Conservation (phyloP, 257 asterid species). For the Fraxinus excelsior region DNA sequence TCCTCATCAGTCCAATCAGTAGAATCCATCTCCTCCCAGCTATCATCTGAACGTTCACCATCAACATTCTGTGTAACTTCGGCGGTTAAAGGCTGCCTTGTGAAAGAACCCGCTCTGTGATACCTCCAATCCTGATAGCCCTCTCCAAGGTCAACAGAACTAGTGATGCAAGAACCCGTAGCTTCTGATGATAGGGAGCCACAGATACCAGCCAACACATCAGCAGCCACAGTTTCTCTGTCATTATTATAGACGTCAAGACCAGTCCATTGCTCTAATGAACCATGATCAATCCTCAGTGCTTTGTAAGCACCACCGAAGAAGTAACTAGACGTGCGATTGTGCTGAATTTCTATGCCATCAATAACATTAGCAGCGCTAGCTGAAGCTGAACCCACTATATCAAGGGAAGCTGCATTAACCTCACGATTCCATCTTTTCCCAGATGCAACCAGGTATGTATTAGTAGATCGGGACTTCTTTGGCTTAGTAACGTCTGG, state of each 20-base stretch:
- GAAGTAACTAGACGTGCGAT: conserved; percentile 43
- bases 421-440: conserved; percentile 78
- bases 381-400: conserved; percentile 79
- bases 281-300: conserved; percentile 43
- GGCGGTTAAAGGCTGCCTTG: conserved; percentile 61
- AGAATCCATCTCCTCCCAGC: conserved; percentile 82
- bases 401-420: conserved; percentile 79
- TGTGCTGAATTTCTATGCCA: conserved; percentile 49
- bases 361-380: conserved; percentile 62
- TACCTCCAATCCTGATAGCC: conserved; percentile 61
- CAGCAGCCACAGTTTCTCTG: conserved; percentile 87
- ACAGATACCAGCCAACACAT: conserved; percentile 95
- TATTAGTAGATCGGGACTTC: conserved; percentile 52
- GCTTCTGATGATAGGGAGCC: conserved; percentile 97
- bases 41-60: conserved; percentile 89
- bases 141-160: conserved; percentile 77
- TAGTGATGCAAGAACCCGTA: conserved; percentile 86
- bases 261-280: conserved; percentile 51
- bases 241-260: conserved; percentile 57
- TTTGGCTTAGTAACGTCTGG: conserved; percentile 53
- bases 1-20: conserved; percentile 93
- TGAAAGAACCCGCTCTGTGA: conserved; percentile 52
- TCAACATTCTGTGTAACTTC: conserved; percentile 68
- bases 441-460: conserved; percentile 74
- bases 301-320: conserved; percentile 43